These are phyloP conservation scores for Blastocystis sp. DNA, from an alignment of 352 stramenopile species.

Conservation along the genomic window DNA sequence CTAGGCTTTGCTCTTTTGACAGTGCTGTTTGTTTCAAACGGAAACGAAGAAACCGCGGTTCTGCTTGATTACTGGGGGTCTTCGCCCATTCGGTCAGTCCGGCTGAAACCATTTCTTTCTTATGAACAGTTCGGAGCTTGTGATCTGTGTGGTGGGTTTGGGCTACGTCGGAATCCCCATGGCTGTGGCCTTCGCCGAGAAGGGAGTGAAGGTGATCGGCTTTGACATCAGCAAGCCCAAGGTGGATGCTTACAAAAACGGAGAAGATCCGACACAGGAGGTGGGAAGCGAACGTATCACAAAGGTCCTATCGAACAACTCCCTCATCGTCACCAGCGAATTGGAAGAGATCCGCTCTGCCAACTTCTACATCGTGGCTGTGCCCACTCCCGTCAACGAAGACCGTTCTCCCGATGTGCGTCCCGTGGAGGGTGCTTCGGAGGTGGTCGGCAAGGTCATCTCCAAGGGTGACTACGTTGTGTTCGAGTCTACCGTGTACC, in stretches of 20 bases:
- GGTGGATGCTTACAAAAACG: constrained; percentile 23
- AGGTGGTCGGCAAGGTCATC: too few relatives aligned
- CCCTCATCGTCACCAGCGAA: constrained; percentile 33
- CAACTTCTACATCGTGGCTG: too few relatives aligned
- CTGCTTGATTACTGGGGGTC: too few relatives aligned
- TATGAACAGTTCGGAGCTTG: constrained; percentile 26
- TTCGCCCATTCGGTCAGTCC: too few relatives aligned
- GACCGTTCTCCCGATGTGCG: too few relatives aligned
- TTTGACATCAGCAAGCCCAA: constrained; percentile 26
- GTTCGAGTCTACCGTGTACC: too few relatives aligned
- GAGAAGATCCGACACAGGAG: constrained; percentile 38
- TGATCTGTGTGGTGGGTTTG: constrained; percentile 61
- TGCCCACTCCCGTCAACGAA: too few relatives aligned
- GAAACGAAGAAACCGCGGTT: too few relatives aligned
- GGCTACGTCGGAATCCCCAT: constrained; percentile 63
- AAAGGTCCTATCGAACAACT: background rate
- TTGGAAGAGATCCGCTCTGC: constrained; percentile 31
- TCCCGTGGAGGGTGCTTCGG: too few relatives aligned
- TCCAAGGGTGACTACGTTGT: too few relatives aligned
- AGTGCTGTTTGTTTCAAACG: too few relatives aligned
- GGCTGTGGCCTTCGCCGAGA: constrained; percentile 62
- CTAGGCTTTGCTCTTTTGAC: too few relatives aligned
- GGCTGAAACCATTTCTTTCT: background rate
- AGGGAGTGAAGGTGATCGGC: background rate
- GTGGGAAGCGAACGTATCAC: constrained; percentile 12